Conservation (phyloP, 148 eudicot genomes). For the Dianthus caryophyllus region DNA sequence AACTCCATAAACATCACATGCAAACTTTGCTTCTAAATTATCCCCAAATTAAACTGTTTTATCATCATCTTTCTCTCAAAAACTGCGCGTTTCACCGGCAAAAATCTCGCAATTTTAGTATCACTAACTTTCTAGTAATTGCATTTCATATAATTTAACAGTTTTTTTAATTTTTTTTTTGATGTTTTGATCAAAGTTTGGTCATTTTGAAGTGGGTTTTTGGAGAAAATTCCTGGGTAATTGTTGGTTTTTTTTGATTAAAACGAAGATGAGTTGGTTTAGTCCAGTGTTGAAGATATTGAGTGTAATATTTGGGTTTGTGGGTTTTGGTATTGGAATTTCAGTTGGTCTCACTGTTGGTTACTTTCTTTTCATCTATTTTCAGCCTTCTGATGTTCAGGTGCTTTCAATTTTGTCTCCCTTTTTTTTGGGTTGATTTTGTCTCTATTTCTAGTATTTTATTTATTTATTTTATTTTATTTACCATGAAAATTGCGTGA, state of each 20-base stretch:
- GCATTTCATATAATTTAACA: no score
- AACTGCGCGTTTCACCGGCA: no score
- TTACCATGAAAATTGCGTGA: no score
- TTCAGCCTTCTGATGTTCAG: conserved; percentile 65
- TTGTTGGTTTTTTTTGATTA: neutral
- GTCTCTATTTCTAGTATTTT: no score
- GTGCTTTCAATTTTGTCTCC: conserved; percentile 21
- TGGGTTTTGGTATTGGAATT: conserved; percentile 75
- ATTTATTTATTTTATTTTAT: no score
- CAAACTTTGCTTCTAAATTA: no score
- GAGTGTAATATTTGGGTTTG: conserved; percentile 54
- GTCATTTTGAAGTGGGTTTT: conserved; percentile 17
- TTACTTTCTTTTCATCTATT: conserved; percentile 63
- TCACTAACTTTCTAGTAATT: no score
- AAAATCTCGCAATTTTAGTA: no score
- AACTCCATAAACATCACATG: no score
- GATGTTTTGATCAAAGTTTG: conserved; percentile 12
- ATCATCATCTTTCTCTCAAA: no score
- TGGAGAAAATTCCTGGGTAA: conserved; percentile 12
- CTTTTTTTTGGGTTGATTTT: conserved; percentile 1
- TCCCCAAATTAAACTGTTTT: no score
- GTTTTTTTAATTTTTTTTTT: no score
- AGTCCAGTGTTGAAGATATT: conserved; percentile 29
- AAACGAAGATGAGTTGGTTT: conserved; percentile 62
- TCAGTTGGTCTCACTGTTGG: conserved; percentile 67